phyloP scores from a whole-genome alignment of 2,329 filamentous ascomycete species.

The Bertia moriformis region DNA sequence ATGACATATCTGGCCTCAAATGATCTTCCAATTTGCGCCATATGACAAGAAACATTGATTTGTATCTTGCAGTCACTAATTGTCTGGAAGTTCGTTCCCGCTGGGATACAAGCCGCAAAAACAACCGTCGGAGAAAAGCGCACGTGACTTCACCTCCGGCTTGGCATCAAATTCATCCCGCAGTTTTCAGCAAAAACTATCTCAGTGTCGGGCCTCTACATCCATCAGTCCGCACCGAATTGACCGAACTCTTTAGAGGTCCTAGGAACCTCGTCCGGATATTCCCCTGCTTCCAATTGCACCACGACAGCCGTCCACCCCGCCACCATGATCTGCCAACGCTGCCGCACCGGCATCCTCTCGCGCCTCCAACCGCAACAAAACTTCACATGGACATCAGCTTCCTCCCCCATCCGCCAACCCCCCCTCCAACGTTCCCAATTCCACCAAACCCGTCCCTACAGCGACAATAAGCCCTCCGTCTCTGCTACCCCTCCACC shows the following conservation, averaged over 20 bases:
- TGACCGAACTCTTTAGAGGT: too few relatives aligned
- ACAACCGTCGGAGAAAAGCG: too few relatives aligned
- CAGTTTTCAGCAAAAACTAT: neutral
- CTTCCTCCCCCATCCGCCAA: constrained; percentile 13
- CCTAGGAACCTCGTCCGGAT: too few relatives aligned
- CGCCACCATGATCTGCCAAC: constrained; percentile 22
- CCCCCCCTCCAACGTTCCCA: constrained; percentile 13
- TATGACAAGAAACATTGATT: too few relatives aligned
- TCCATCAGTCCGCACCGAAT: too few relatives aligned
- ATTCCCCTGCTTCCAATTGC: too few relatives aligned
- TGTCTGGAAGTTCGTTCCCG: too few relatives aligned
- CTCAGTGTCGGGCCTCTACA: too few relatives aligned
- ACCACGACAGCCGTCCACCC: constrained; percentile 14
- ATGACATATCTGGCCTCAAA: too few relatives aligned
- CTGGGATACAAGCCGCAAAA: too few relatives aligned
- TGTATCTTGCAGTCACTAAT: too few relatives aligned
- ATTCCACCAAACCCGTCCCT: constrained; percentile 15
- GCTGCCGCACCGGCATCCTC: constrained; percentile 21
- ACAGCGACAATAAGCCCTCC: constrained; percentile 10
- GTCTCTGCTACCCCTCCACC: constrained; percentile 10
- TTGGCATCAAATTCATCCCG: constrained; percentile 1
- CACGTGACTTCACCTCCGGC: neutral
- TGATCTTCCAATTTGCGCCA: too few relatives aligned
- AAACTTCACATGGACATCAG: constrained; percentile 10
- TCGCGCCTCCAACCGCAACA: constrained; percentile 18